Evolutionary conservation across 1,284 basidiomycete species (phyloP), one percentile per base, ranked within the genome.

Genomic region (Rhodotorula sp.): DNA sequence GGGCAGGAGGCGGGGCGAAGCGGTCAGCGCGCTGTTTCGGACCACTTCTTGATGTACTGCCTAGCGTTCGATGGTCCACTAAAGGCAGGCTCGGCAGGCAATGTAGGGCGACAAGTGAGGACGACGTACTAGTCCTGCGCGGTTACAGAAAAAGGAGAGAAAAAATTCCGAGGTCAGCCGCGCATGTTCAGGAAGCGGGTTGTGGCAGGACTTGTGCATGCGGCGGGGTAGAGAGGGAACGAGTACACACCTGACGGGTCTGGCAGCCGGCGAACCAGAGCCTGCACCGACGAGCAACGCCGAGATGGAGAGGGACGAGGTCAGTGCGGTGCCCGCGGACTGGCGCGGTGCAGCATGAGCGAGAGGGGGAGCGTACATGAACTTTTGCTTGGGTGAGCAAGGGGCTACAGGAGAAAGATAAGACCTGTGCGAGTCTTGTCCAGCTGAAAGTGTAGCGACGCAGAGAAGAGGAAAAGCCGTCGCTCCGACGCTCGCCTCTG

Each of bases 221-320:
- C 23, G 58, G 58, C 20, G 3, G 21, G 14, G 20, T 8, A 3
- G 34, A 20, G 20, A 64, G 16, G 5, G 26, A 16, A 48, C 48
- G 64, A 46, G 65, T 58, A 49, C 46, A 48, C 20, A 69, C 71
- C 26, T 60, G 52, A 51, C 71, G 64, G 58, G 71, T 72, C 46
- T 72, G 52, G 64, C 64, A 69, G n/a, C 71, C 71, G 64, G 51
- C 64, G 47, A 60, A 72, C 62, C 62, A 72, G 58, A 69, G 67
- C 71, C 71, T 72, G 61, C 5, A 8, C 7, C 7, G 60, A 26
- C 18, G 26, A 1, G 46, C 56, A 12, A 66, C 65, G 58, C 46
- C 57, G 21, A 57, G 58, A 43, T 14, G 39, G 39, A 10, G 51
- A 52, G 46, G 56, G 58, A 64, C 29, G 52, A 29, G 43, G 47